Evolutionary conservation across 1,284 basidiomycete genomes (phyloP).

Genomic region (Leccinum fallax): DNA sequence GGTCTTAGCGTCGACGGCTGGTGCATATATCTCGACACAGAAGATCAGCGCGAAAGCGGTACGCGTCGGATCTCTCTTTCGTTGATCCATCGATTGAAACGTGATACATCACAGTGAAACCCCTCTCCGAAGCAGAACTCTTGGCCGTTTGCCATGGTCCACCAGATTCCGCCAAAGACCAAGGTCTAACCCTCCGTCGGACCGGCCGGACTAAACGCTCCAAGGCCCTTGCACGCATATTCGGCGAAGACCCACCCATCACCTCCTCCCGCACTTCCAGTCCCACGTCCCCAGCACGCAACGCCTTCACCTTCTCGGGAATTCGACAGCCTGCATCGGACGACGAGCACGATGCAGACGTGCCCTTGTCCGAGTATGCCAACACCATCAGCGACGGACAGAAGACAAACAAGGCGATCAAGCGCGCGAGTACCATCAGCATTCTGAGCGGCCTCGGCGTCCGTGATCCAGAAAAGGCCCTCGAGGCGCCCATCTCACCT

Average conservation of each 20-base stretch:
- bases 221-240: conserved; percentile 55
- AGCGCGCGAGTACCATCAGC: conserved; percentile 92
- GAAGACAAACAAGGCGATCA: conserved; percentile 65
- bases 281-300: conserved; percentile 39
- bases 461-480: conserved; percentile 63
- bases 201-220: conserved; percentile 44
- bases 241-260: conserved; percentile 53
- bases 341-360: conserved; percentile 46
- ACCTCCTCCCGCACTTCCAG: conserved; percentile 27
- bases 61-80: conserved; percentile 24
- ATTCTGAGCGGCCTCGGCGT: conserved; percentile 93
- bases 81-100: conserved; percentile 1
- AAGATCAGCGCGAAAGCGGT: conserved; percentile 63
- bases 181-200: conserved; percentile 77
- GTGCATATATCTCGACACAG: conserved; percentile 75
- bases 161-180: conserved; percentile 80
- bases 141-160: conserved; percentile 85
- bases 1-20: conserved; percentile 85
- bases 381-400: conserved; percentile 11
- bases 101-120: conserved; percentile 49
- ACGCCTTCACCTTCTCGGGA: conserved; percentile 15
- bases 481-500: conserved; percentile 52
- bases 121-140: conserved; percentile 84
- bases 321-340: conserved; percentile 30
- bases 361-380: conserved; percentile 32